Percentiles rank a stretch among this genome's conserved stretches.
Conservation (phyloP, 2,329 filamentous ascomycete species). For the Fusarium oligoseptatum region DNA sequence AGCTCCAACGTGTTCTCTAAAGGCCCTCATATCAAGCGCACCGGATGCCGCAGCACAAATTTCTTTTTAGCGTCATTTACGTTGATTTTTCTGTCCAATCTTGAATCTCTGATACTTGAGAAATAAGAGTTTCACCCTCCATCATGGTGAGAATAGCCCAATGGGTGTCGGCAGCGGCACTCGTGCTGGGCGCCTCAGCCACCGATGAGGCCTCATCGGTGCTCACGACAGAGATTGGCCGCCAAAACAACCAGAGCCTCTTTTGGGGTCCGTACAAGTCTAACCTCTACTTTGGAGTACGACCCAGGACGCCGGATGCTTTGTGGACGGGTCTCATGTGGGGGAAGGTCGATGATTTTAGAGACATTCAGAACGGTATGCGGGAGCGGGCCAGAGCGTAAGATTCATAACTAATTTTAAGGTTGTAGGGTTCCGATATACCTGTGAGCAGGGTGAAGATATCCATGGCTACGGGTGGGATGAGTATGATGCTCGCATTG, state of each 20-base stretch:
- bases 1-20: slow-evolving; percentile 44
- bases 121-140: not conserved
- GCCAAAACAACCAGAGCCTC: slow-evolving; percentile 82
- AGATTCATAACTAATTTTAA: slow-evolving; percentile 12
- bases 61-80: not conserved
- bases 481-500: slow-evolving; percentile 90
- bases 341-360: slow-evolving; percentile 85
- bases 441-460: slow-evolving; percentile 94
- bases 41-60: slow-evolving; percentile 20
- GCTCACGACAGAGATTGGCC: slow-evolving; percentile 63
- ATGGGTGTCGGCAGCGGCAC: slow-evolving; percentile 48
- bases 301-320: slow-evolving; percentile 84
- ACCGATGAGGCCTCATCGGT: slow-evolving; percentile 52
- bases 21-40: slow-evolving; percentile 24
- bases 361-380: slow-evolving; percentile 79
- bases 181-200: slow-evolving; percentile 46
- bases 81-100: not conserved
- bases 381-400: not conserved
- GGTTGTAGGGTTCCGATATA: slow-evolving; percentile 83
- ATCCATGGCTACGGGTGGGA: slow-evolving; percentile 99
- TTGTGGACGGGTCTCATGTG: slow-evolving; percentile 88
- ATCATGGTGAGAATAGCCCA: slow-evolving; percentile 51
- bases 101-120: not conserved
- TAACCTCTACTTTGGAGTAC: slow-evolving; percentile 93
- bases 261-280: slow-evolving; percentile 97